Conservation (phyloP, 495 filamentous ascomycete genomes). For the Rhypophila decipiens region DNA sequence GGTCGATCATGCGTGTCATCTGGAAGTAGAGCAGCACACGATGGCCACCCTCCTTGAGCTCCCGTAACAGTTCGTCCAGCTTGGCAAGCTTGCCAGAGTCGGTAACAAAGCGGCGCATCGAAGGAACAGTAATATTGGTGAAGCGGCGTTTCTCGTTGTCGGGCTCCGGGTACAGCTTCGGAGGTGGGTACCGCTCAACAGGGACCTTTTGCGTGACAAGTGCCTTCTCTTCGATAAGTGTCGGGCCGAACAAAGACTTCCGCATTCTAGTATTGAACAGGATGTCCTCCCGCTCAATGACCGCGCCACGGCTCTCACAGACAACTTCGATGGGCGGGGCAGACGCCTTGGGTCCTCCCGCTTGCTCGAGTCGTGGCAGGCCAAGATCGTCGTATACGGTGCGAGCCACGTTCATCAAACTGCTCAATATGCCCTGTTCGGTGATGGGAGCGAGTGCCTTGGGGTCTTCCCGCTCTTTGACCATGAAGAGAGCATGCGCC, state of each 20-base stretch:
- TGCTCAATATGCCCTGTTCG: slow-evolving; percentile 62
- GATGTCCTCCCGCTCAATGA: slow-evolving; percentile 62
- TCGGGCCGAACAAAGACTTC: slow-evolving; percentile 64
- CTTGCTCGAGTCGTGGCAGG: slow-evolving; percentile 71
- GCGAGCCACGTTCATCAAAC: slow-evolving; percentile 73
- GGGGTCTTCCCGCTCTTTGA: slow-evolving; percentile 62
- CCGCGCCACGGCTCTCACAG: slow-evolving; percentile 60
- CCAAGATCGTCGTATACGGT: slow-evolving; percentile 60
- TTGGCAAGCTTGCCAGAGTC: slow-evolving; percentile 95
- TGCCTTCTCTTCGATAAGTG: slow-evolving; percentile 59
- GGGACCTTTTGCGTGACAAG: slow-evolving; percentile 66
- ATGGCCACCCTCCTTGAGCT: slow-evolving; percentile 87
- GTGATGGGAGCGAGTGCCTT: slow-evolving; percentile 65
- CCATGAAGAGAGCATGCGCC: slow-evolving; percentile 71
- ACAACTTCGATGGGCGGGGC: slow-evolving; percentile 84
- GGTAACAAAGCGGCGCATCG: slow-evolving; percentile 98
- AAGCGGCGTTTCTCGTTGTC: slow-evolving; percentile 73
- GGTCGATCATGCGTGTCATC: slow-evolving; percentile 99
- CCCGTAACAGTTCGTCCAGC: slow-evolving; percentile 76
- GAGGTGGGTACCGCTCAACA: slow-evolving; percentile 53
- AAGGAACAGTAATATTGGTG: slow-evolving; percentile 86
- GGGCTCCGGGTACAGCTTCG: slow-evolving; percentile 65
- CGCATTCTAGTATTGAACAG: slow-evolving; percentile 76
- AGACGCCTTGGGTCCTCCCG: slow-evolving; percentile 63
- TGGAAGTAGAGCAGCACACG: slow-evolving; percentile 99